Percentiles rank a stretch among this genome's conserved stretches.
Conservation (phyloP, 495 filamentous ascomycete genomes). For the Aspergillus diversus region DNA sequence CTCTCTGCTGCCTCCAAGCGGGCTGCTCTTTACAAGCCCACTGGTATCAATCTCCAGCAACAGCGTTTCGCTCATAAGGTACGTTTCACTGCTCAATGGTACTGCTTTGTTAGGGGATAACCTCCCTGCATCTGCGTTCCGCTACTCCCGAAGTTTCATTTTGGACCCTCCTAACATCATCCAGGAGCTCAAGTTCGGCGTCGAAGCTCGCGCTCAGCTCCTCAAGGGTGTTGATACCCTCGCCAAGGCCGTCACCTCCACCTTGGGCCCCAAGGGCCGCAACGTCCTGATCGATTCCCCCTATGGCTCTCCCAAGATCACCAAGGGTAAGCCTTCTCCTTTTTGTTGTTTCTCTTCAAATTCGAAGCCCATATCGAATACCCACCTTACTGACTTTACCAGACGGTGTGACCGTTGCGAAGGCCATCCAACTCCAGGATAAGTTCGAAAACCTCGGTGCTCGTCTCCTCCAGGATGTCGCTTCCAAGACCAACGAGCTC, state of each 20-base stretch:
- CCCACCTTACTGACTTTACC: constrained; percentile 34
- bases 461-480: constrained; percentile 93
- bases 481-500: constrained; percentile 98
- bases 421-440: constrained; percentile 91
- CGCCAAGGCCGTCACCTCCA: constrained; percentile 94
- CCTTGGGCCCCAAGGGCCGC: constrained; percentile 94
- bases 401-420: constrained; percentile 96
- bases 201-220: constrained; percentile 86
- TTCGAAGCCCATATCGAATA: not conserved
- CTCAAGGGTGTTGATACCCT: constrained; percentile 96
- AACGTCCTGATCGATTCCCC: constrained; percentile 97
- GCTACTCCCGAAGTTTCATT: constrained; percentile 25
- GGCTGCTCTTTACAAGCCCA: constrained; percentile 48
- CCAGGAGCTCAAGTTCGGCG: constrained; percentile 97
- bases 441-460: constrained; percentile 99
- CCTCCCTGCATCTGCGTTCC: constrained; percentile 19
- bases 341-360: constrained; percentile 10
- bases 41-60: constrained; percentile 73
- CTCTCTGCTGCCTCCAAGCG: constrained; percentile 69
- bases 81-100: constrained; percentile 30
- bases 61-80: constrained; percentile 95
- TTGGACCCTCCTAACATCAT: constrained; percentile 30
- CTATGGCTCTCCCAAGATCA: constrained; percentile 99
- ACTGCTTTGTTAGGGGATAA: constrained; percentile 13
- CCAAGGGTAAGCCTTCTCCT: constrained; percentile 73